Percentiles rank a stretch among this genome's conserved stretches.
Evolutionary conservation across 345 rosid genomes (phyloP).

Genomic region (Passiflora organensis): DNA sequence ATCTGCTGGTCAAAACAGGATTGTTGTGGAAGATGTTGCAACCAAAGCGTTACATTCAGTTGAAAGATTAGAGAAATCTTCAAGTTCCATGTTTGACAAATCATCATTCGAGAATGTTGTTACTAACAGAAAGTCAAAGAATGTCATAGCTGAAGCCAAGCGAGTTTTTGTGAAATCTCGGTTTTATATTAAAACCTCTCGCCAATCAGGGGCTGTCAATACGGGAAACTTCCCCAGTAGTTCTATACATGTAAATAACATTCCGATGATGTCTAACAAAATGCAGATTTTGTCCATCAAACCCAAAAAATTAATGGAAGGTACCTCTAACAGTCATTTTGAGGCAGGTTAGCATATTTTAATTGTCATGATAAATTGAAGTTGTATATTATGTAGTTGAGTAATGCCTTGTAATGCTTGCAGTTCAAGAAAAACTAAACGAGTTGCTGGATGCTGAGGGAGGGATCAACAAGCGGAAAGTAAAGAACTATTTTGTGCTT

Average conservation of each 20-base stretch:
- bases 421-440: constrained; percentile 95
- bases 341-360: constrained; percentile 63
- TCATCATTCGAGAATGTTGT: constrained; percentile 35
- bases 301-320: constrained; percentile 55
- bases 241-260: constrained; percentile 42
- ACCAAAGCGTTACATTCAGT: constrained; percentile 15
- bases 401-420: constrained; percentile 17
- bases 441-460: constrained; percentile 90
- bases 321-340: constrained; percentile 60
- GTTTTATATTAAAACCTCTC: constrained; percentile 53
- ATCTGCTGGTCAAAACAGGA: constrained; percentile 31
- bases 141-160: constrained; percentile 38
- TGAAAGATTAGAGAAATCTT: constrained; percentile 22
- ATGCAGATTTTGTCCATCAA: constrained; percentile 44
- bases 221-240: constrained; percentile 41
- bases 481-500: constrained; percentile 38
- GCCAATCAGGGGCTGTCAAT: constrained; percentile 43
- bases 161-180: constrained; percentile 45
- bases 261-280: constrained; percentile 45
- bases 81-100: constrained; percentile 28
- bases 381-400: not conserved
- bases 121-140: constrained; percentile 39
- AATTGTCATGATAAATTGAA: not conserved
- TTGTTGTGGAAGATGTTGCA: constrained; percentile 33
- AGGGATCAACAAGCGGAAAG: constrained; percentile 88